phyloP scores from a whole-genome alignment of 2,329 filamentous ascomycete species.

The Aspergillus jensenii region DNA sequence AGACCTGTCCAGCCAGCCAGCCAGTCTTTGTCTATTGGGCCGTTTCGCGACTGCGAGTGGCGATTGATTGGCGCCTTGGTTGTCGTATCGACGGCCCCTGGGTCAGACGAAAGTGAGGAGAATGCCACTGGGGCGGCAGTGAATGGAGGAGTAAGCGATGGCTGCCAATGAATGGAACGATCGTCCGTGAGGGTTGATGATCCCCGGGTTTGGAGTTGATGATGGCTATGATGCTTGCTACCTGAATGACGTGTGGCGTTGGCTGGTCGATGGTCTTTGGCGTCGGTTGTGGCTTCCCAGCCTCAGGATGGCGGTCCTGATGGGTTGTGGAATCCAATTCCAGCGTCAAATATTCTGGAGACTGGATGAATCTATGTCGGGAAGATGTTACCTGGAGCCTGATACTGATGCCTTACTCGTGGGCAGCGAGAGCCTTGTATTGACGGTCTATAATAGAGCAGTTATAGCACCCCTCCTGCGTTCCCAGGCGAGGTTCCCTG shows the following conservation, averaged over 20 bases:
- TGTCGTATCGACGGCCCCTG: background rate
- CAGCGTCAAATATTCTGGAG: background rate
- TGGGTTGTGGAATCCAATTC: background rate
- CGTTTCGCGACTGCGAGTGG: constrained; percentile 11
- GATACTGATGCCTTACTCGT: background rate
- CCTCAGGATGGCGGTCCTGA: background rate
- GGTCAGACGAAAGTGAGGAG: background rate
- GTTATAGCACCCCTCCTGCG: background rate
- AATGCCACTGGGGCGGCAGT: background rate
- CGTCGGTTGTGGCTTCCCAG: background rate
- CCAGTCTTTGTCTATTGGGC: constrained; percentile 5
- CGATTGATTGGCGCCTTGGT: constrained; percentile 10
- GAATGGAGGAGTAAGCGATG: background rate
- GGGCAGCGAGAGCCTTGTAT: background rate
- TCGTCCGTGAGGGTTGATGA: background rate
- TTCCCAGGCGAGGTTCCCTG: background rate
- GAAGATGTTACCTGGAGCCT: background rate
- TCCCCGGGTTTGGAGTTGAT: background rate
- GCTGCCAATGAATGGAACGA: background rate
- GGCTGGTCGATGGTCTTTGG: background rate
- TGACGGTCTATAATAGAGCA: background rate
- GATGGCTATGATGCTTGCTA: background rate
- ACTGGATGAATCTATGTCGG: background rate
- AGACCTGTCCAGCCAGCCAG: constrained; percentile 8
- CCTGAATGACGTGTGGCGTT: background rate